Evolutionary conservation across 2,329 filamentous ascomycete species (phyloP), one percentile per base, ranked within the genome.

Genomic region (Sarocladium oryzae): DNA sequence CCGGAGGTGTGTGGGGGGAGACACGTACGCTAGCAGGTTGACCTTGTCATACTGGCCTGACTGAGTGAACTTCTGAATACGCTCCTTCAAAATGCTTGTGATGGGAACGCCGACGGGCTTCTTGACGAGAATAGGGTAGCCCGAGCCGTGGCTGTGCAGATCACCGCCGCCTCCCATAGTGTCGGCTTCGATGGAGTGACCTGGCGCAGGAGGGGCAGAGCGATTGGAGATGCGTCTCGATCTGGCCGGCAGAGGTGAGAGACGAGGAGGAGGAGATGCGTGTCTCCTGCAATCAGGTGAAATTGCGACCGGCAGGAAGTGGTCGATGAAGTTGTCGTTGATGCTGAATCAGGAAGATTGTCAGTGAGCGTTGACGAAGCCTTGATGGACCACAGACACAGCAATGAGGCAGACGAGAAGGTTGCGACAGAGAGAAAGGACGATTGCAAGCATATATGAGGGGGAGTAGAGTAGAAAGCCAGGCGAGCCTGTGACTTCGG

Each of bases 41-140:
- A 88, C 77, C 53, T 79, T 78, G 55, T 85, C 77, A 71, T 90
- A 95, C 69, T 95, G 88, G 48, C 90, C 90, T 45, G 73, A 74
- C 54, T 80, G 80, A 54, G 88, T 90, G 70, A 96, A 96, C 61
- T 88, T 85, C 55, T 79, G 76, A 63, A 97, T 84, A 51, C 92
- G 85, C 60, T 89, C 84, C 62, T 84, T 86, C 72, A 96, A 95
- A 68, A 96, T 89, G 65, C 81, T 82, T 59, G 84, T 78, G 67
- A 96, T 96, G 65, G 86, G 82, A 69, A 93, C 87, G 56, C 89
- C 89, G 50, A 83, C 76, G 18, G 81, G 81, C 53, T 67, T 70
- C 26, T 70, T 63, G 26, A 74, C 77, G 56, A 73, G 73, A 53
- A 72, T 56, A n/a, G 78, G 77, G 56, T 81, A 81, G 43, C 43